Base-by-base conservation (phyloP, 352 stramenopile genomes). In the Pythium phragmiticola region DNA sequence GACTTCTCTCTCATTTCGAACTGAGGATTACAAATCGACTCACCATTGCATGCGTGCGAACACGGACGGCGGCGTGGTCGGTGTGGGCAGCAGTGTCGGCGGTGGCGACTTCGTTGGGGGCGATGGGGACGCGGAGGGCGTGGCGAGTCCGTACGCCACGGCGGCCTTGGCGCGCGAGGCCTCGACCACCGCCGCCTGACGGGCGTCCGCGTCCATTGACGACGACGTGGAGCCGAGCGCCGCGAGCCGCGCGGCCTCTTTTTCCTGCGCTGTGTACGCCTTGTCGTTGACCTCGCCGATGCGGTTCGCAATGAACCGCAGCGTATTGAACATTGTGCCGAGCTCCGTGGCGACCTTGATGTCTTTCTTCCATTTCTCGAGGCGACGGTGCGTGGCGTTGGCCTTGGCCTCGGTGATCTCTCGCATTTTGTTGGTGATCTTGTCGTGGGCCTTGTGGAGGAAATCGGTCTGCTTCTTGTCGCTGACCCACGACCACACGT, bases 161-260 rank as follows among this genome's bases (percentile, higher is more conserved):
- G 33, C 30, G 8, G 50, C 50, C 33, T 45, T 57, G 50, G 33
- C 50, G 7, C 16, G 50, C 30, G 50, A 43, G 50, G 17, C 50
- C n/a, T 45, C 28, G 52, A 58, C 41, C 37, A 21, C 53, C 2
- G 52, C 36, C 19, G 52, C 52, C 8, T 39, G 11, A 17, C 11
- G 14, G 21, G 23, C 34, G 50, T 57, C 50, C 1, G 50, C 33
- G 37, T 58, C 52, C 52, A 58, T n/a, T 23, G 53, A 80, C 53
- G 76, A 84, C 39, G 75, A 83, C 21, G 50, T 34, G 2, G 52
- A 33, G 21, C 36, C 39, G 13, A 60, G 41, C 54, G 54, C 54
- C 2, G 54, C 54, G 14, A 41, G 39, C 17, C 41, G 17, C 37
- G 50, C 50, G 1, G 30, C 50, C 11, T 45, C 50, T 46, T 57